These are phyloP conservation scores for Rhizophora mangle DNA, from an alignment of 345 rosid genomes.

Conservation along the genomic window DNA sequence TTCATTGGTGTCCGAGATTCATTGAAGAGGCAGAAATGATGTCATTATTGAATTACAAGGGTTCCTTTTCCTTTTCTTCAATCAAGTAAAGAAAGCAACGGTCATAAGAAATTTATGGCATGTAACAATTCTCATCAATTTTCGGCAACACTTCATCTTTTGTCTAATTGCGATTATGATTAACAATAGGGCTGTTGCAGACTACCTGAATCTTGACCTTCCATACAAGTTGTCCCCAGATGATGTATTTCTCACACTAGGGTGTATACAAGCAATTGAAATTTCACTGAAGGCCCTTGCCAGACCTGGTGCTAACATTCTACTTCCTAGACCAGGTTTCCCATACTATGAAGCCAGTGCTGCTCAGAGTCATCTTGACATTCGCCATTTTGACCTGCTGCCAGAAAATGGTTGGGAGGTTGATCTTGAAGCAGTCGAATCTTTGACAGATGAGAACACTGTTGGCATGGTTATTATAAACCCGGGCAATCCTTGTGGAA, in stretches of 20 bases:
- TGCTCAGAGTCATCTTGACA: constrained; percentile 28
- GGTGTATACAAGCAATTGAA: constrained; percentile 58
- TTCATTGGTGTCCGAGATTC: no score
- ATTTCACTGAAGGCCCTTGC: constrained; percentile 39
- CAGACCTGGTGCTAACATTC: constrained; percentile 50
- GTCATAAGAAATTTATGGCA: no score
- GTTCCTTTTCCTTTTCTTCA: no score
- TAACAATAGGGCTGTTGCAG: constrained; percentile 49
- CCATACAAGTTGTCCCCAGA: constrained; percentile 51
- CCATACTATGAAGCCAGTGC: constrained; percentile 46
- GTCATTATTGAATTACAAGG: no score
- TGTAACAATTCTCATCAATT: background rate
- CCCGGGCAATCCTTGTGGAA: constrained; percentile 51
- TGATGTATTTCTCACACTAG: constrained; percentile 46
- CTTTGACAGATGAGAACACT: constrained; percentile 58
- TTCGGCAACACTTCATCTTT: background rate
- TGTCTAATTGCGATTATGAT: background rate
- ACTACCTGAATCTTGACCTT: constrained; percentile 41
- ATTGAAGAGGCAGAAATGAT: no score
- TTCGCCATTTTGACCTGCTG: constrained; percentile 56
- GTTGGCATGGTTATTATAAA: constrained; percentile 53
- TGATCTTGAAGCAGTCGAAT: constrained; percentile 48
- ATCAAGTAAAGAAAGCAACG: no score
- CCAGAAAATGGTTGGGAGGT: constrained; percentile 61
- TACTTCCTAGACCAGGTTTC: constrained; percentile 44